phyloP scores from a whole-genome alignment of 2,329 filamentous ascomycete genomes.

The Botryotinia calthae region DNA sequence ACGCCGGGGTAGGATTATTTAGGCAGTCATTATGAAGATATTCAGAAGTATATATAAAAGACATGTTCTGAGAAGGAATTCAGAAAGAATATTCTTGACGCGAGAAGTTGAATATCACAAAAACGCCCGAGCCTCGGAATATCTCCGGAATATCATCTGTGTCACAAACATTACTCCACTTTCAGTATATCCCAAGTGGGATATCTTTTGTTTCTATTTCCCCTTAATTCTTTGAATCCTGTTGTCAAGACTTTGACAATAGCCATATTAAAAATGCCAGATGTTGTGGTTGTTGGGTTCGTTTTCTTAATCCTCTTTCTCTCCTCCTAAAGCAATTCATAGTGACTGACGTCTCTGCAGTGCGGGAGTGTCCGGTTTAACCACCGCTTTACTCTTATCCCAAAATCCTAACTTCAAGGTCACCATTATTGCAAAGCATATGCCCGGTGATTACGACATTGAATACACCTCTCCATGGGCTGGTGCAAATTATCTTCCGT shows the following conservation, averaged over 20 bases:
- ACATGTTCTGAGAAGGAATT: not conserved
- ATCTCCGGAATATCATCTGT: not conserved
- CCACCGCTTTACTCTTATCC: constrained; percentile 61
- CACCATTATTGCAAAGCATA: constrained; percentile 79
- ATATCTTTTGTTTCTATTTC: not conserved
- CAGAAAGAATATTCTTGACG: not conserved
- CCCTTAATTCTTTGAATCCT: not conserved
- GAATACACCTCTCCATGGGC: constrained; percentile 91
- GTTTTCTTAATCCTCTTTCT: constrained; percentile 23
- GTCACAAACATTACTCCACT: not conserved
- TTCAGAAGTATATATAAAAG: not conserved
- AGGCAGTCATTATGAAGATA: not conserved
- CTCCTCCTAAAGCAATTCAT: too few relatives aligned
- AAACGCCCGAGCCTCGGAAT: not conserved
- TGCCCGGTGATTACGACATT: constrained; percentile 90
- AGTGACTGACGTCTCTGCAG: constrained; percentile 40
- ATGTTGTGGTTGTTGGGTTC: constrained; percentile 43
- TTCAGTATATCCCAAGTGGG: not conserved
- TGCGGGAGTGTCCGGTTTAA: constrained; percentile 64
- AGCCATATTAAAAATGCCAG: constrained; percentile 32
- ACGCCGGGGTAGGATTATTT: not conserved
- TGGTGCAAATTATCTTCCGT: constrained; percentile 77
- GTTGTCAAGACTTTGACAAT: not conserved
- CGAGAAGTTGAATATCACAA: not conserved
- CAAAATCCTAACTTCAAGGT: constrained; percentile 55